phyloP scores from a whole-genome alignment of 306 rosid genomes.

The Psophocarpus tetragonolobus region DNA sequence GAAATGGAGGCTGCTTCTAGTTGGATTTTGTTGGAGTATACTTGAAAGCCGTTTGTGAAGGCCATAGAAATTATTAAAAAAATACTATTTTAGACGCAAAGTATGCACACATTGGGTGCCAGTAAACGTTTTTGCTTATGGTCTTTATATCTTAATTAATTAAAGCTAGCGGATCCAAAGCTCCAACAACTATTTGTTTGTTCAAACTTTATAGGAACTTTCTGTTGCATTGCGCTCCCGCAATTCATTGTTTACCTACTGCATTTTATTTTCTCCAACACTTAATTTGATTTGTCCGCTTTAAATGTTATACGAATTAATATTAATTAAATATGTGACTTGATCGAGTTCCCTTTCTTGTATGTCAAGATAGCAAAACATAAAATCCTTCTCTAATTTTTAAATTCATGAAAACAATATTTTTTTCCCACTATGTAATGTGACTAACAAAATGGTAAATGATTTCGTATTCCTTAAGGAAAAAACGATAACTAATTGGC shows the following conservation, averaged over 20 bases:
- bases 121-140: conserved; percentile 33
- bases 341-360: background rate
- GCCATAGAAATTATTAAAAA: background rate
- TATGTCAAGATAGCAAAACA: background rate
- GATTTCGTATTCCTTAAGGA: background rate
- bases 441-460: background rate
- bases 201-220: background rate
- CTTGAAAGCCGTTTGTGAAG: conserved; percentile 33
- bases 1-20: conserved; percentile 34
- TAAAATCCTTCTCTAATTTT: background rate
- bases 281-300: background rate
- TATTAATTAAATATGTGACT: background rate
- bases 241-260: background rate
- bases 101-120: conserved; percentile 2
- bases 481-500: background rate
- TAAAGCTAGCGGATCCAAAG: conserved; percentile 15
- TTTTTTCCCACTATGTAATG: background rate
- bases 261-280: background rate
- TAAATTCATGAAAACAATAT: background rate
- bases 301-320: background rate
- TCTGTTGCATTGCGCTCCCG: background rate
- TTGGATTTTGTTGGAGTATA: conserved; percentile 35
- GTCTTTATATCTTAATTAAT: background rate
- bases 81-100: background rate
- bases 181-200: conserved; percentile 6